Base-by-base conservation (phyloP, 140 eudicot genomes). In the Stevia rebaudiana region DNA sequence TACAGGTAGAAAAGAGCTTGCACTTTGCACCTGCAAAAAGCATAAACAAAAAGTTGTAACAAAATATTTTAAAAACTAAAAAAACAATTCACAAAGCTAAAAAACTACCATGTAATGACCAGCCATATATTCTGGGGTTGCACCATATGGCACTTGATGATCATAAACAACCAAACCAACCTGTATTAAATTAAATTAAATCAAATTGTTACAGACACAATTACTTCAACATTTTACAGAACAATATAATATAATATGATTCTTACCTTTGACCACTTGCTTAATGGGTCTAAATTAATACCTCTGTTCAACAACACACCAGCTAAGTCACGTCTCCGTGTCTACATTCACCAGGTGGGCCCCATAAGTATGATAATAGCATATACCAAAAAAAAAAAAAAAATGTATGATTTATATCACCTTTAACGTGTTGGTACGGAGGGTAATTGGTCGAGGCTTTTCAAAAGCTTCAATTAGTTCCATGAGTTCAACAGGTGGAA, bases 101-200 rank as follows among this genome's bases (percentile, higher is more conserved):
- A 50, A 37, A 17, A 47, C 49, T 57, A 92, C 98, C 98, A 92
- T 88, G 79, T 92, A 88, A 68, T 85, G 88, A 49, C 98, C 98
- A 66, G 98, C 98, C 98, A 92, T 85, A 44, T 88, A 92, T 67
- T 88, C 98, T 8, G 96, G 98, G 61, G 98, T 88, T 61, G 98
- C 98, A 67, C 98, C 96, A 78, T 88, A 78, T 25, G 98, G 98
- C 55, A 92, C 98, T 83, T 92, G 98, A 62, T 95, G 92, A 67
- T 88, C 95, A 78, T 88, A 92, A 11, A 92, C 96, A 71, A 83
- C 94, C 77, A 92, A 71, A 12, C 96, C 98, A 60, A 92, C 98
- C 98, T 92, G 80, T 39, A 22, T 69, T 65, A n/a, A n/a, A n/a
- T n/a, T n/a, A n/a, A n/a, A n/a, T n/a, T n/a, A n/a, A n/a, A n/a